Conservation (phyloP, 441 rosid species). For the Lagerstroemia fauriei region DNA sequence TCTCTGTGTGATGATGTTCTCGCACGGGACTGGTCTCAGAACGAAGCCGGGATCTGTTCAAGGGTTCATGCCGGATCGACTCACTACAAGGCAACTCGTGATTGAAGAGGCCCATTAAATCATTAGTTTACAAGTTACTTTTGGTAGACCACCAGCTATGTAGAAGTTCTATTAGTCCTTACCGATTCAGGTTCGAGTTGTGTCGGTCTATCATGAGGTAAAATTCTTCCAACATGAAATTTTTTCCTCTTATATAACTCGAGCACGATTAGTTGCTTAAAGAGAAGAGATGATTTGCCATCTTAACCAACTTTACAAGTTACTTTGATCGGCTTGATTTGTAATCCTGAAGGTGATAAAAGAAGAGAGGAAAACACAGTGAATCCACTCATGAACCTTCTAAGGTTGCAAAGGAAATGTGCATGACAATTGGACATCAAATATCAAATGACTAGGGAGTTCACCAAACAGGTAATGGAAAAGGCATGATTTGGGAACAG, state of each 20-base stretch:
- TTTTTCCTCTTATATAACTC: no score
- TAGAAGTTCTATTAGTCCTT: no score
- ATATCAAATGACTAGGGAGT: conserved; percentile 16
- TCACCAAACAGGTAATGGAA: conserved; percentile 14
- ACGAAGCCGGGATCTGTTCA: no score
- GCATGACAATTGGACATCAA: conserved; percentile 7
- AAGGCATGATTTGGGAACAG: conserved; percentile 1
- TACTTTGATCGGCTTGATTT: background rate
- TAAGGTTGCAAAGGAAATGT: background rate
- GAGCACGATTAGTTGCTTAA: no score
- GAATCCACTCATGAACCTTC: background rate
- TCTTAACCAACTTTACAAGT: background rate
- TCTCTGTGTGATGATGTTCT: no score
- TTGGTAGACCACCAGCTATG: no score
- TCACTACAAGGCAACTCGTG: background rate
- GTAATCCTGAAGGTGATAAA: background rate
- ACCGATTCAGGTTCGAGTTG: no score
- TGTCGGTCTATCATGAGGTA: no score
- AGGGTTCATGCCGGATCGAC: background rate
- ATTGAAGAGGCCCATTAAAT: background rate
- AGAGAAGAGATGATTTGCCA: no score
- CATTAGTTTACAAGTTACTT: background rate
- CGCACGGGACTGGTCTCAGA: no score
- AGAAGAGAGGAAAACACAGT: background rate
- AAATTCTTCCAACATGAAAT: no score